Evolutionary conservation across 306 rosid species (phyloP).

Genomic region (Vachellia collinsii): DNA sequence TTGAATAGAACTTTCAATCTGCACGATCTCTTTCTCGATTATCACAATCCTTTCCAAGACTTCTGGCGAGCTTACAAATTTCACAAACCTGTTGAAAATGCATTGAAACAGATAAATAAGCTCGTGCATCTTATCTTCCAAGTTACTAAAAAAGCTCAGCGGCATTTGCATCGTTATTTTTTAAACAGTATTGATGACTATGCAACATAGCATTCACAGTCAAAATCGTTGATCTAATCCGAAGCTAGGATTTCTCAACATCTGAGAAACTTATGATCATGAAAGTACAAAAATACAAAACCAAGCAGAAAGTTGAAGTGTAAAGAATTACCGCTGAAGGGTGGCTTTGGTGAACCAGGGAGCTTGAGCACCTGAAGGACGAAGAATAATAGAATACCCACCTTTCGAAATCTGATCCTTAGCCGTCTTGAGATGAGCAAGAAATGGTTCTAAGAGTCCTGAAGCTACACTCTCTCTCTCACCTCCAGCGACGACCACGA

Average conservation of each 20-base stretch:
- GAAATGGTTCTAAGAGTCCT: constrained; percentile 88
- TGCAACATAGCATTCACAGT: neutral
- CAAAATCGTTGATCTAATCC: neutral
- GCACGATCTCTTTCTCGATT: constrained; percentile 86
- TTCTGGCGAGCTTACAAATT: constrained; percentile 89
- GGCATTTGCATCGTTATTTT: neutral
- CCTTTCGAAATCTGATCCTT: constrained; percentile 98
- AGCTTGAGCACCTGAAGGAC: constrained; percentile 57
- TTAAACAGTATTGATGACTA: neutral
- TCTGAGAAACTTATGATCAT: neutral
- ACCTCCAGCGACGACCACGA: constrained; percentile 67
- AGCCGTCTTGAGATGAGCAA: constrained; percentile 76
- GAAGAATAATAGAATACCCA: constrained; percentile 87
- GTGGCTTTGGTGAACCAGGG: constrained; percentile 98
- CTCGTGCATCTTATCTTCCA: neutral
- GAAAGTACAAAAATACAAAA: neutral
- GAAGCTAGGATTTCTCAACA: constrained; percentile 34
- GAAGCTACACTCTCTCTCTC: constrained; percentile 84
- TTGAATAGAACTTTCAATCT: constrained; percentile 84
- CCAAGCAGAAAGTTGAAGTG: neutral
- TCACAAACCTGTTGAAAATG: constrained; percentile 75
- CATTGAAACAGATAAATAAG: constrained; percentile 31
- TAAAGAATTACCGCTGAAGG: constrained; percentile 65
- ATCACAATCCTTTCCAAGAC: constrained; percentile 96
- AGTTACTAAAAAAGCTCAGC: neutral